phyloP scores from a whole-genome alignment of 1,139 yeast species.

The Pichia sp. region DNA sequence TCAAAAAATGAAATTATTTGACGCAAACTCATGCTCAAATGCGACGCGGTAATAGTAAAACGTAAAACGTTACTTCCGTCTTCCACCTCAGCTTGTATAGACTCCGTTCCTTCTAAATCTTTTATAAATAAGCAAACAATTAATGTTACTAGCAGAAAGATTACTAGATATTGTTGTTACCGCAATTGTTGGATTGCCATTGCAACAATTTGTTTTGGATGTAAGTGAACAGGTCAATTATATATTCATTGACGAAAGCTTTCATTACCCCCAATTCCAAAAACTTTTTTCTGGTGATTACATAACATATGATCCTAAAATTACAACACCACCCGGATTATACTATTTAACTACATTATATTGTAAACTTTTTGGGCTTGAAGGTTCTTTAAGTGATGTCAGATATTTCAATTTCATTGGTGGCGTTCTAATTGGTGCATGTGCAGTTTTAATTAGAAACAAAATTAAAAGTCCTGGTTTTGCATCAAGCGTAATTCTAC shows the following conservation, averaged over 20 bases:
- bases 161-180: slow-evolving; percentile 14
- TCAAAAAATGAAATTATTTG: too few relatives aligned
- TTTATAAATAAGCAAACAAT: background rate
- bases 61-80: background rate
- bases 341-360: slow-evolving; percentile 57
- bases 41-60: background rate
- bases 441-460: slow-evolving; percentile 29
- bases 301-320: slow-evolving; percentile 73
- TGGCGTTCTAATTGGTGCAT: slow-evolving; percentile 49
- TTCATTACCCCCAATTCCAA: slow-evolving; percentile 77
- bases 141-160: slow-evolving; percentile 4
- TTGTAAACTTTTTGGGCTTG: slow-evolving; percentile 30
- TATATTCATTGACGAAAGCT: slow-evolving; percentile 68
- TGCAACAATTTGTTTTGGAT: slow-evolving; percentile 19
- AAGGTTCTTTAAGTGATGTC: slow-evolving; percentile 37
- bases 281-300: slow-evolving; percentile 58
- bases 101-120: background rate
- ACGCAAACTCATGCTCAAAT: background rate
- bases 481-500: slow-evolving; percentile 43
- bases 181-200: slow-evolving; percentile 12
- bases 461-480: slow-evolving; percentile 34
- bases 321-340: slow-evolving; percentile 96
- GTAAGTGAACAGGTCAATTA: slow-evolving; percentile 29
- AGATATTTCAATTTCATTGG: slow-evolving; percentile 61
- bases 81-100: background rate